phyloP scores from a whole-genome alignment of 345 rosid species.

The Populus ilicifolia region DNA sequence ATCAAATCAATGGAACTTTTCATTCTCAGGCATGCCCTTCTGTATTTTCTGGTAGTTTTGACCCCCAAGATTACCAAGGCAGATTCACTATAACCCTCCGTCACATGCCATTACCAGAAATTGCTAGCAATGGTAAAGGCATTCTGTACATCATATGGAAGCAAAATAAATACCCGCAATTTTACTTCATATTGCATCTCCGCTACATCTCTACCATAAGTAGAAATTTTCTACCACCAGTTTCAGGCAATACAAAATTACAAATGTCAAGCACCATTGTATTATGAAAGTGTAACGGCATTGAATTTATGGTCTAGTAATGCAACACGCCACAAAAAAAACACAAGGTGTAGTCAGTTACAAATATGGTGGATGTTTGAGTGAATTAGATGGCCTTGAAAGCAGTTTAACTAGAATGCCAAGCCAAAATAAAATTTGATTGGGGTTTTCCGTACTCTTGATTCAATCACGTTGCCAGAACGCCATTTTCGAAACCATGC shows the following conservation, averaged over 20 bases:
- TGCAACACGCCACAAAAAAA: not conserved
- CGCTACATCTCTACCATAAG: not conserved
- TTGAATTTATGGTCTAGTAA: not conserved
- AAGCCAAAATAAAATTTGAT: not conserved
- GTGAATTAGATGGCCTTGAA: not conserved
- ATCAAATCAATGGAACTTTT: too few species aligned
- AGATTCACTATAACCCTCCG: too few species aligned
- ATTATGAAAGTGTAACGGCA: not conserved
- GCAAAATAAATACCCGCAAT: not conserved
- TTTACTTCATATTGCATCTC: not conserved
- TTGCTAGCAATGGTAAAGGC: too few species aligned
- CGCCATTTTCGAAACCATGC: not conserved
- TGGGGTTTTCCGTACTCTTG: not conserved
- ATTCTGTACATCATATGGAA: too few species aligned
- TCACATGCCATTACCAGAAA: too few species aligned
- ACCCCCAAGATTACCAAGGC: too few species aligned
- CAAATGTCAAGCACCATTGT: not conserved
- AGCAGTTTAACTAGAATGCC: not conserved
- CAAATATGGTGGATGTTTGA: not conserved
- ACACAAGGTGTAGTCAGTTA: not conserved
- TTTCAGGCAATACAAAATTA: not conserved
- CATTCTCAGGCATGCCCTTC: too few species aligned
- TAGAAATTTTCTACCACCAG: not conserved
- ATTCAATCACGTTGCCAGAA: not conserved
- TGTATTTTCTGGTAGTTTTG: too few species aligned